Conservation (phyloP, 169 alveolate genomes). For the Cytauxzoon felis region DNA sequence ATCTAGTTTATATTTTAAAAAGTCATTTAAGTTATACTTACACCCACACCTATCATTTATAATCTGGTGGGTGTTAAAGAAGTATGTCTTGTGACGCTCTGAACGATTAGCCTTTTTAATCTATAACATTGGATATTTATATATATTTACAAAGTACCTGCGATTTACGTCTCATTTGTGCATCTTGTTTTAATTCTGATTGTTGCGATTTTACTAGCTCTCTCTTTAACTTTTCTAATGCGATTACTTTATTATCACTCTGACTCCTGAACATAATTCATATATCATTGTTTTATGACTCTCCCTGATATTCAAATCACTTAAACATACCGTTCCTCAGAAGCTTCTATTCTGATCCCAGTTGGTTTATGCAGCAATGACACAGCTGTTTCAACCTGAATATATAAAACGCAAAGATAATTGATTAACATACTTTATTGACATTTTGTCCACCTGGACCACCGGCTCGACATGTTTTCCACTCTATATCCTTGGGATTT, state of each 20-base stretch:
- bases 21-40: constrained; percentile 52
- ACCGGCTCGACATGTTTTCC: constrained; percentile 74
- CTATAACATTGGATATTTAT: background rate
- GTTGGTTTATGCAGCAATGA: constrained; percentile 54
- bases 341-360: constrained; percentile 50
- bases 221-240: constrained; percentile 34
- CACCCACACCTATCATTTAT: constrained; percentile 63
- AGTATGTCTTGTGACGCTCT: constrained; percentile 53
- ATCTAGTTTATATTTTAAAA: constrained; percentile 22
- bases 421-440: constrained; percentile 58
- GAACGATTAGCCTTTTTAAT: constrained; percentile 48
- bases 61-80: constrained; percentile 57
- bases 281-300: background rate
- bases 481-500: constrained; percentile 63
- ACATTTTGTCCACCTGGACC: constrained; percentile 80
- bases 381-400: constrained; percentile 59
- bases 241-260: constrained; percentile 51
- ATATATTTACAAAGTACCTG: constrained; percentile 15
- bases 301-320: too few species aligned
- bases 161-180: constrained; percentile 31
- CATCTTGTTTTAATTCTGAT: constrained; percentile 34
- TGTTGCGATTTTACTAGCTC: constrained; percentile 30
- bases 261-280: constrained; percentile 58
- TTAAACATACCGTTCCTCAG: constrained; percentile 44
- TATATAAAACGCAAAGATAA: background rate